Evolutionary conservation across 495 filamentous ascomycete species (phyloP).

Genomic region (Talaromyces stipitatus): DNA sequence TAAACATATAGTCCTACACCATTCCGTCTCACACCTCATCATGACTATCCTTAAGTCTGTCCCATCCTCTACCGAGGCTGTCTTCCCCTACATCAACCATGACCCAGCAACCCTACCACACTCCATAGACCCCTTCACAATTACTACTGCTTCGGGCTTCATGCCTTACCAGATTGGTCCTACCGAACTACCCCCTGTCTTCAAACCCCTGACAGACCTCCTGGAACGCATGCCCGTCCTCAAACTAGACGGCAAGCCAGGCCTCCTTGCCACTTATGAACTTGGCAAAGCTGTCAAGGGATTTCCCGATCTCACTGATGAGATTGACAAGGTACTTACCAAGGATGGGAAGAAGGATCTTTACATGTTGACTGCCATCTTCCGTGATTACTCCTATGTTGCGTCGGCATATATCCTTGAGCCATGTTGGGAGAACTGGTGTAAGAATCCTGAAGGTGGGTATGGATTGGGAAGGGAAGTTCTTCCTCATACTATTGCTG

Average conservation of each 20-base stretch:
- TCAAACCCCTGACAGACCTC: constrained; percentile 59
- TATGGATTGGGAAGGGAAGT: constrained; percentile 70
- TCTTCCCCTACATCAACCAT: constrained; percentile 50
- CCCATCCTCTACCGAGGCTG: constrained; percentile 36
- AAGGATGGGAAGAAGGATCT: constrained; percentile 49
- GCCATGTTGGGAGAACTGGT: constrained; percentile 74
- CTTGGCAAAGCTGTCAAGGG: constrained; percentile 63
- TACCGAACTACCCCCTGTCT: constrained; percentile 50
- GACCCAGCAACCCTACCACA: constrained; percentile 52
- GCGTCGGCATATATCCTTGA: constrained; percentile 87
- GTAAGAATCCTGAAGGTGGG: constrained; percentile 49
- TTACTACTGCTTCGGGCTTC: constrained; percentile 78
- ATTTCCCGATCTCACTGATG: constrained; percentile 65
- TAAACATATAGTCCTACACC: background rate
- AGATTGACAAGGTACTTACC: constrained; percentile 56
- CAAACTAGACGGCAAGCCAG: constrained; percentile 58
- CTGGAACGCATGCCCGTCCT: constrained; percentile 68
- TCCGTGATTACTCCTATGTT: constrained; percentile 84
- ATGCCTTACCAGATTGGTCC: constrained; percentile 34
- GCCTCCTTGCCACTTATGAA: constrained; percentile 63
- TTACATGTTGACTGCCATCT: constrained; percentile 70
- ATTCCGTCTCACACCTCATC: background rate
- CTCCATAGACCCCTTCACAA: constrained; percentile 65
- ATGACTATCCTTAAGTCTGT: constrained; percentile 26
- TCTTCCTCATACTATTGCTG: constrained; percentile 60